phyloP scores from a whole-genome alignment of 1,284 basidiomycete genomes.

The Filobasidium uniguttulatum region DNA sequence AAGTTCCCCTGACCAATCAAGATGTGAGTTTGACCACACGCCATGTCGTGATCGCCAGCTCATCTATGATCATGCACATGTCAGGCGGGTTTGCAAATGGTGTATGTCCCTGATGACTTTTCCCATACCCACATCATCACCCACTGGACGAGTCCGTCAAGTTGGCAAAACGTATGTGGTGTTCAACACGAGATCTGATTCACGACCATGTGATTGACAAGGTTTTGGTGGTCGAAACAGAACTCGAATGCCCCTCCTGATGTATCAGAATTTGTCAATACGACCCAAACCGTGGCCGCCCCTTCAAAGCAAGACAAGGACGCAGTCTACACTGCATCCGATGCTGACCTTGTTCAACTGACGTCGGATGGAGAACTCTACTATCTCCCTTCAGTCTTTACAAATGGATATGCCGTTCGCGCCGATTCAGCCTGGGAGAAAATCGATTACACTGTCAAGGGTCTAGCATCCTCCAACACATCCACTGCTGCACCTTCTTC shows the following conservation, averaged over 20 bases:
- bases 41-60: no score
- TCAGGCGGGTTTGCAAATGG: constrained; percentile 65
- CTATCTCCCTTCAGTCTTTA: constrained; percentile 51
- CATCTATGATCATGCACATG: no score
- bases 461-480: constrained; percentile 17
- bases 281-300: constrained; percentile 55
- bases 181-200: not conserved
- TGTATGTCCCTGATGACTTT: constrained; percentile 68
- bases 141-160: constrained; percentile 34
- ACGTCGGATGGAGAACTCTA: constrained; percentile 51
- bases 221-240: no score
- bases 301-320: constrained; percentile 52
- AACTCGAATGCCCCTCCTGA: constrained; percentile 28
- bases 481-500: constrained; percentile 10
- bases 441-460: constrained; percentile 27
- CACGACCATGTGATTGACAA: not conserved
- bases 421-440: constrained; percentile 30
- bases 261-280: constrained; percentile 45
- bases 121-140: constrained; percentile 59
- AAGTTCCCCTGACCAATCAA: constrained; percentile 53
- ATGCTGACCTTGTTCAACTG: constrained; percentile 59
- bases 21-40: constrained; percentile 34
- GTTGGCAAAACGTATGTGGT: constrained; percentile 41
- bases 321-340: constrained; percentile 59
- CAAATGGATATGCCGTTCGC: constrained; percentile 32